Percentiles rank a stretch among this genome's conserved stretches.
Conservation (phyloP, 2,329 filamentous ascomycete species). For the Alternaria ventricosa region DNA sequence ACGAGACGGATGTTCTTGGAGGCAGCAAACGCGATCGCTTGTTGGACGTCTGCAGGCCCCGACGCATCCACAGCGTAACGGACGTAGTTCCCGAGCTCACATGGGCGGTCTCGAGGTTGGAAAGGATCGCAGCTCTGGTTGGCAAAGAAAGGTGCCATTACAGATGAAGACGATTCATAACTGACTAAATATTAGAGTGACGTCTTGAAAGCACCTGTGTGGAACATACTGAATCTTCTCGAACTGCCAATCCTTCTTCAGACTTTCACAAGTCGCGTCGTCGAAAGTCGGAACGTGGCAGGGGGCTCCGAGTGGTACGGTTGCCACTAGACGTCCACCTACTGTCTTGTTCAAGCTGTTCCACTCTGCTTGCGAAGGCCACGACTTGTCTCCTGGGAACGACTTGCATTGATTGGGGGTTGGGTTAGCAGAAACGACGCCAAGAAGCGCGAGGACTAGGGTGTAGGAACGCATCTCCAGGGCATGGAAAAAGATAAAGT, state of each 20-base stretch:
- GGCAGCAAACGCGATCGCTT: slow-evolving; percentile 29
- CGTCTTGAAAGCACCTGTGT: neutral
- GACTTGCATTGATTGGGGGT: slow-evolving; percentile 20
- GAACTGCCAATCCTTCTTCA: slow-evolving; percentile 21
- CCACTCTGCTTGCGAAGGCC: slow-evolving; percentile 28
- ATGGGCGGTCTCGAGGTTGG: slow-evolving; percentile 19
- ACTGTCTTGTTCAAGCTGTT: slow-evolving; percentile 24
- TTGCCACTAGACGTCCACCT: slow-evolving; percentile 25
- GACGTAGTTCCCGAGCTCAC: slow-evolving; percentile 31
- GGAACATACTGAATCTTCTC: slow-evolving; percentile 22
- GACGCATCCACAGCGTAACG: slow-evolving; percentile 28
- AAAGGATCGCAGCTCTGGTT: slow-evolving; percentile 35
- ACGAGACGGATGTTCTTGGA: slow-evolving; percentile 35
- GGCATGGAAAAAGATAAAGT: neutral
- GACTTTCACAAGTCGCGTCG: slow-evolving; percentile 17
- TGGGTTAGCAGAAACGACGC: slow-evolving; percentile 9
- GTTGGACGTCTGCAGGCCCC: slow-evolving; percentile 18
- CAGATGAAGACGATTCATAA: slow-evolving; percentile 30
- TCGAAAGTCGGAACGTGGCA: slow-evolving; percentile 26
- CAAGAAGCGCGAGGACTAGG: slow-evolving; percentile 1
- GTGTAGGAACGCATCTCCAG: slow-evolving; percentile 3
- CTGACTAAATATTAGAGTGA: slow-evolving; percentile 1
- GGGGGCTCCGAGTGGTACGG: slow-evolving; percentile 28
- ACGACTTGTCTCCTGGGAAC: slow-evolving; percentile 31
- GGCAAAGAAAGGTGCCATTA: slow-evolving; percentile 33